Conservation (phyloP, 108 stramenopile genomes). For the Nitzschia putrida region DNA sequence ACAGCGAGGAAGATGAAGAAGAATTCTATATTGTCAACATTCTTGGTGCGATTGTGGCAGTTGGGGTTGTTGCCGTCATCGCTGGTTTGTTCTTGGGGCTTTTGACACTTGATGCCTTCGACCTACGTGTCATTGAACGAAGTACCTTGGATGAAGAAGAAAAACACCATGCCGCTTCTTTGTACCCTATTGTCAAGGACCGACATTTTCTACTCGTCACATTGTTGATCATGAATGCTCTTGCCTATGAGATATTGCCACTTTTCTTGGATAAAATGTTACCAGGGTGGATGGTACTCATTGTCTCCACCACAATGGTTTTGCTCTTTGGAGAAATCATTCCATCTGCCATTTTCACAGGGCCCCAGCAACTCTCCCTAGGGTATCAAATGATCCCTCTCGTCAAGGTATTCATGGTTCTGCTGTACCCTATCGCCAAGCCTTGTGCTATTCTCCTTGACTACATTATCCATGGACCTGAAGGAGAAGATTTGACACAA, state of each 20-base stretch:
- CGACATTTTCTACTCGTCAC: constrained; percentile 89
- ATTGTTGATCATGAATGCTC: constrained; percentile 82
- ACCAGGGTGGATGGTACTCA: constrained; percentile 75
- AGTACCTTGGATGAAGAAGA: constrained; percentile 49
- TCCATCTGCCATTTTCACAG: constrained; percentile 77
- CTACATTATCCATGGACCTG: constrained; percentile 38
- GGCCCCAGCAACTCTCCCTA: constrained; percentile 74
- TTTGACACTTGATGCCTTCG: constrained; percentile 70
- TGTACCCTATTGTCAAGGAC: constrained; percentile 52
- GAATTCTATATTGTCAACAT: constrained; percentile 26
- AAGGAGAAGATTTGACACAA: constrained; percentile 12
- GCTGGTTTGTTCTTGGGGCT: constrained; percentile 82
- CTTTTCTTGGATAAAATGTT: constrained; percentile 82
- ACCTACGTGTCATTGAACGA: constrained; percentile 56
- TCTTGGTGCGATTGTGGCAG: constrained; percentile 31
- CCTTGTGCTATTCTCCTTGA: constrained; percentile 81
- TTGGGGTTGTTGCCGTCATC: constrained; percentile 66
- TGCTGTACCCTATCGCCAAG: constrained; percentile 76
- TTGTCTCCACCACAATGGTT: constrained; percentile 81
- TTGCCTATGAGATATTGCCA: constrained; percentile 83
- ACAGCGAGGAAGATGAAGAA: constrained; percentile 6
- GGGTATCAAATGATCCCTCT: constrained; percentile 67
- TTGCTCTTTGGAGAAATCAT: constrained; percentile 85
- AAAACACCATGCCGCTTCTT: constrained; percentile 28
- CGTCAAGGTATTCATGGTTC: constrained; percentile 54